These are phyloP conservation scores for Saccharomycopsis sp. DNA, from an alignment of 805 yeast species.

Conservation along the genomic window DNA sequence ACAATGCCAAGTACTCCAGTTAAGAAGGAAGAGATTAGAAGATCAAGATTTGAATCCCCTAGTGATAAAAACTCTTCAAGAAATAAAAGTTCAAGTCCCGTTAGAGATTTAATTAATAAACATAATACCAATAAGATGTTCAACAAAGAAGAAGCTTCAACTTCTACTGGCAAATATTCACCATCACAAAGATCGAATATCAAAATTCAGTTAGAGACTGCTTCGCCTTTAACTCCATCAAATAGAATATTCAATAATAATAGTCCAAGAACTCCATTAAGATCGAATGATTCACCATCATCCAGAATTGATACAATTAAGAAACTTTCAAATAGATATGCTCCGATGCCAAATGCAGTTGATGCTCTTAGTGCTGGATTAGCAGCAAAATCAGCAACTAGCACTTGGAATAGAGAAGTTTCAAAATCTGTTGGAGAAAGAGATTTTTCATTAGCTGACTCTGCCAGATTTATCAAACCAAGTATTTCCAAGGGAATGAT, in stretches of 20 bases:
- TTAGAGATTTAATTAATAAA: conserved; percentile 9
- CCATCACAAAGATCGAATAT: not conserved
- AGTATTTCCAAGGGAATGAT: conserved; percentile 1
- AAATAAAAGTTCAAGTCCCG: conserved; percentile 11
- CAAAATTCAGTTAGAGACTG: conserved; percentile 3
- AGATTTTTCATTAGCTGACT: conserved; percentile 12
- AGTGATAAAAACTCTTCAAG: not conserved
- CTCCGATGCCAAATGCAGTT: conserved; percentile 10
- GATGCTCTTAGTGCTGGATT: conserved; percentile 10
- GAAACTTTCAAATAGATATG: conserved; percentile 3
- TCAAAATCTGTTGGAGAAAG: conserved; percentile 13
- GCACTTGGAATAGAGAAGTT: conserved; percentile 3
- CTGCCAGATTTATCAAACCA: conserved; percentile 11
- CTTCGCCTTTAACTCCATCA: not conserved
- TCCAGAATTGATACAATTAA: conserved; percentile 2
- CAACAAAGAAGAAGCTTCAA: too few species aligned
- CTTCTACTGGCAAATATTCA: not conserved
- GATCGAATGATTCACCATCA: not conserved
- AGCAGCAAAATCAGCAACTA: conserved; percentile 9
- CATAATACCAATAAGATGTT: conserved; percentile 7
- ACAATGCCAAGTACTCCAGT: not conserved
- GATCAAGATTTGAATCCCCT: not conserved
- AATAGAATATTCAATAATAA: not conserved
- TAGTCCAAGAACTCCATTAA: not conserved
- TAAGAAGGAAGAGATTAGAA: not conserved